Evolutionary conservation across 78 protist species (phyloP).

Genomic region (Dictyostelium intermedium): DNA sequence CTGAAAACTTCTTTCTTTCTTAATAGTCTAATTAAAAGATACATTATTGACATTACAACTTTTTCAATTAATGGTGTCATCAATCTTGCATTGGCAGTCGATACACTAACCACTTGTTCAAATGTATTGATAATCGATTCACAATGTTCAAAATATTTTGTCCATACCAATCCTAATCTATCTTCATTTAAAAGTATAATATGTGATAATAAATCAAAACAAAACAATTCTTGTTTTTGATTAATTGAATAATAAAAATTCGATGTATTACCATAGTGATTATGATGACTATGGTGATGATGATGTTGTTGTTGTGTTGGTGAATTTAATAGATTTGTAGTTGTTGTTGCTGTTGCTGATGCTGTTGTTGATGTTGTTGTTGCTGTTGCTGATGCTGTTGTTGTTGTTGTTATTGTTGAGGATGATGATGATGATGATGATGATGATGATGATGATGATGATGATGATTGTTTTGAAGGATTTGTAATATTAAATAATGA

Average conservation of each 20-base stretch:
- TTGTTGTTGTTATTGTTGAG: not conserved
- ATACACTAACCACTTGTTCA: not conserved
- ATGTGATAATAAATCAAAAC: slow-evolving; percentile 71
- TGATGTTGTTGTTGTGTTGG: not conserved
- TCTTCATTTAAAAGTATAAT: slow-evolving; percentile 36
- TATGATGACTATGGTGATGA: not conserved
- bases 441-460: not conserved
- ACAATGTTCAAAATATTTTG: slow-evolving; percentile 1
- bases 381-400: not conserved
- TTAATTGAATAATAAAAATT: not conserved
- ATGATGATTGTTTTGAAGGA: not conserved
- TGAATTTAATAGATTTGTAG: not conserved
- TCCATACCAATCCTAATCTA: slow-evolving; percentile 19
- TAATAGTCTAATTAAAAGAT: slow-evolving; percentile 30
- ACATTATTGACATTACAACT: slow-evolving; percentile 33
- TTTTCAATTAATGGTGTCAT: slow-evolving; percentile 33
- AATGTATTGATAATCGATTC: slow-evolving; percentile 20
- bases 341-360: not conserved
- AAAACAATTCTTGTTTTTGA: slow-evolving; percentile 47
- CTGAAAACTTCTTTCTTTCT: not conserved
- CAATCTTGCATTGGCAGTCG: not conserved
- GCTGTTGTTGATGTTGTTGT: not conserved
- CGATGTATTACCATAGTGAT: not conserved
- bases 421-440: not conserved
- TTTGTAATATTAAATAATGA: slow-evolving; percentile 23